phyloP scores from a whole-genome alignment of 768 basidiomycete genomes.

The Suillus fuscotomentosus region DNA sequence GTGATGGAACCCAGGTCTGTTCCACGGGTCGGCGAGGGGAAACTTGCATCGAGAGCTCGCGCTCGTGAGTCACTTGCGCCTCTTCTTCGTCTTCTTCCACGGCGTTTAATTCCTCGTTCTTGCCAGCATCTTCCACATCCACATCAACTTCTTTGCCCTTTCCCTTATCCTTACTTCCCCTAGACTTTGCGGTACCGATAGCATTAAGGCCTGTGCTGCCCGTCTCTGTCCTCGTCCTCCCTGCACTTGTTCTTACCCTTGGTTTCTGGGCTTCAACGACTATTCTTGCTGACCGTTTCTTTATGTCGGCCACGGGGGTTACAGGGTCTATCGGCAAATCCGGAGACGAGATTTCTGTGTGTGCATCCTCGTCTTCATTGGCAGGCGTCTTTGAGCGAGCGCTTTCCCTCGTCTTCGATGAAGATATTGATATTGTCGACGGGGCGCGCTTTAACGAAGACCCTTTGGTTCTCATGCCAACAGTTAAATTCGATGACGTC shows the following conservation, averaged over 20 bases:
- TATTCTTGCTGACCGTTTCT: slow-evolving; percentile 17
- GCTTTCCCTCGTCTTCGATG: slow-evolving; percentile 1
- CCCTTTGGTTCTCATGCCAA: neutral
- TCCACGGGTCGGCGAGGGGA: slow-evolving; percentile 49
- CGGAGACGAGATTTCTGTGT: slow-evolving; percentile 25
- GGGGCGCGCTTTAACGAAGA: neutral
- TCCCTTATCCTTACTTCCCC: slow-evolving; percentile 35
- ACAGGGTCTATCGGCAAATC: slow-evolving; percentile 30
- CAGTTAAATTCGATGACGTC: neutral
- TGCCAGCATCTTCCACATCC: slow-evolving; percentile 16
- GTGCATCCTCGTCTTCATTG: slow-evolving; percentile 6
- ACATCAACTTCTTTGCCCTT: slow-evolving; percentile 24
- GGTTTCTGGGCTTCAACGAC: neutral
- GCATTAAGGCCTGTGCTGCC: slow-evolving; percentile 24
- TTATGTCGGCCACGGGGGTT: slow-evolving; percentile 30
- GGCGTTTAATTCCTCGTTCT: slow-evolving; percentile 1
- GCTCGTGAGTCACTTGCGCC: slow-evolving; percentile 22
- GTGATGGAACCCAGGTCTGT: slow-evolving; percentile 39
- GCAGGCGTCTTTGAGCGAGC: slow-evolving; percentile 16
- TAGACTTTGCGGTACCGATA: slow-evolving; percentile 50
- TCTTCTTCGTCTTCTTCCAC: slow-evolving; percentile 4
- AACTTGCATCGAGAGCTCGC: slow-evolving; percentile 51
- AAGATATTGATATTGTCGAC: slow-evolving; percentile 1
- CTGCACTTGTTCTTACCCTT: neutral
- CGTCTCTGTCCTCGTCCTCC: slow-evolving; percentile 8